Evolutionary conservation across 176 grass and related monocot species (phyloP), one percentile per base, ranked within the genome.

Genomic region (Urochloa ruziziensis): DNA sequence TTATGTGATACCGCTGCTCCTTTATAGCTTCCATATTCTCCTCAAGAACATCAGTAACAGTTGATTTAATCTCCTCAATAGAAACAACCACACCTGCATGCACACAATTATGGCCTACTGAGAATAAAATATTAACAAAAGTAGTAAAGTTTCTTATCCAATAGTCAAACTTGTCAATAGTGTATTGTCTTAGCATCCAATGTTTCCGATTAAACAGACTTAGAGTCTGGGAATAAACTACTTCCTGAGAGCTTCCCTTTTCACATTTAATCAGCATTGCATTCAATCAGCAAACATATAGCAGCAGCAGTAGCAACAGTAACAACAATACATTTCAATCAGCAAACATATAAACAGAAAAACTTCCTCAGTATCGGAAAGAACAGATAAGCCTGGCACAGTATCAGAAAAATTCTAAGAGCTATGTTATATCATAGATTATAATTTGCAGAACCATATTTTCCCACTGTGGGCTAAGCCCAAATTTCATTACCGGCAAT

Each of bases 1-100:
- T 99, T 73, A 99, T 94, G 86, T 80, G 91, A 88, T 99, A 99
- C 5, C 91, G 91, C 70, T 96, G 93, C 79, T 99, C 96, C 88
- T 86, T 54, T 90, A 99, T 92, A 80, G 93, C 91, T 34, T 92
- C 83, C 96, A 96, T 92, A 67, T 96, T 99, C 75, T 91, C 85
- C 47, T 94, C 88, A 51, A 96, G 61, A 81, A 96, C 77, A 42
- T 70, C 67, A 79, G 70, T 71, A 18, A 99, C 85, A 21, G 91
- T 86, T 85, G 89, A 90, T 60, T 86, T 86, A 81, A 96, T 99
- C 78, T 99, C 96, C 86, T 96, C 96, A 63, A 87, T 82, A 54
- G 93, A 94, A 85, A 96, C 85, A 85, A 96, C 83, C 46, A 99
- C 87, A 49, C 96, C 96, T 99, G 58, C 79, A 90, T 51, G 72